These are phyloP conservation scores for Puccinia polysora DNA, from an alignment of 1,284 basidiomycete genomes.

Conservation along the genomic window DNA sequence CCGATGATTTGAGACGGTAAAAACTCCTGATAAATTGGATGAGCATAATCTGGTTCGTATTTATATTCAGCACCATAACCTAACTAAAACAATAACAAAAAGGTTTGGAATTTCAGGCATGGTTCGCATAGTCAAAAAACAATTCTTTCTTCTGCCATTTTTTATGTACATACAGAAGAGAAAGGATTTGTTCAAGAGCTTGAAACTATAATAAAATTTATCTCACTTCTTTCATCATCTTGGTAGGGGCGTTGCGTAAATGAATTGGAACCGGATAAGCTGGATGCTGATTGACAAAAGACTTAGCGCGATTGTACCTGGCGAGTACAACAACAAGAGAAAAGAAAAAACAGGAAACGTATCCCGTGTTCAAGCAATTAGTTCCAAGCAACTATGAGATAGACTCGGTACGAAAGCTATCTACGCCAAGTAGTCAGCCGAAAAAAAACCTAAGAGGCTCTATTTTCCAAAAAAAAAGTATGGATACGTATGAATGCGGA, in stretches of 20 bases:
- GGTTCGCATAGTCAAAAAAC: too few relatives aligned
- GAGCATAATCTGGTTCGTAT: constrained; percentile 74
- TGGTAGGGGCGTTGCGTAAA: constrained; percentile 81
- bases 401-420: too few relatives aligned
- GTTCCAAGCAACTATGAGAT: background rate
- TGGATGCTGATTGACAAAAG: constrained; percentile 53
- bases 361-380: background rate
- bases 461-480: background rate
- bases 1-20: constrained; percentile 45
- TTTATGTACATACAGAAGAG: too few relatives aligned
- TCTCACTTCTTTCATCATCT: constrained; percentile 72
- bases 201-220: constrained; percentile 62
- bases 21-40: constrained; percentile 54
- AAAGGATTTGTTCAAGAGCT: constrained; percentile 1
- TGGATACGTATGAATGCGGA: background rate
- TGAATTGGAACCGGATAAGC: constrained; percentile 67
- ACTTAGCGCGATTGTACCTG: constrained; percentile 59
- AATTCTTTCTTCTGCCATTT: too few relatives aligned
- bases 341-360: background rate
- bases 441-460: background rate
- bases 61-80: constrained; percentile 52
- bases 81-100: constrained; percentile 44
- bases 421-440: too few relatives aligned
- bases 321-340: constrained; percentile 3
- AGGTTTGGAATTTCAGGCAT: background rate